Evolutionary conservation across 2,329 filamentous ascomycete species (phyloP), one percentile per base, ranked within the genome.

Genomic region (Microcera coccophila): DNA sequence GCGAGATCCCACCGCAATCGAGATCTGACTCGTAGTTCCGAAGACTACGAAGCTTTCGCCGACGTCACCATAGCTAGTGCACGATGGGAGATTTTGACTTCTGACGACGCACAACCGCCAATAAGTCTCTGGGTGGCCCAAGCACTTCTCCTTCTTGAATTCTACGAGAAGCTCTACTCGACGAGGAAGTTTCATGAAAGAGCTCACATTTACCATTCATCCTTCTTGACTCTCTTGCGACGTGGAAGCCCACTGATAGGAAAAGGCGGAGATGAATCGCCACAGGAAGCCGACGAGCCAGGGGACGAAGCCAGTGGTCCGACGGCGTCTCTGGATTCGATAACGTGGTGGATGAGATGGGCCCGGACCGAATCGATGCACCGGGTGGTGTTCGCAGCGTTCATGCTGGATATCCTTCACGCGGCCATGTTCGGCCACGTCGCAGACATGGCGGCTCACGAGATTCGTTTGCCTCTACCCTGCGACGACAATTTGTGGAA

Each of bases 401-500:
- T 95, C 62, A 85, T 95, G 58, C 81, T 95, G 59, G 90, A 96
- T 59, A 86, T 88, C 5, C 84, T 87, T 1, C 90, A 96, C 61
- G 89, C 89, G 1, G 90, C 87, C 17, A 93, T 95, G 82, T 95
- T 95, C 58, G 90, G 90, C 1, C 90, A 95, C 62, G 82, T 84
- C 1, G 88, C 88, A 0, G 87, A 90, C 47, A 94, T 95, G 88
- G 86, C 89, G 1, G 87, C 89, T 1, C 87, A 95, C 58, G 90
- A 95, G 64, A 86, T 96, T 67, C 82, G 87, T 4, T 73, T 95
- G 4, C 87, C 87, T 0, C 70, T 96, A 4, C 90, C 90, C 1
- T 95, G 90, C 60, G 89, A 95, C 57, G 89, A 95, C 63, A 79
- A 82, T 2, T 68, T 94, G 3, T 96, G 90, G 90, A 84, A 84